These are phyloP conservation scores for Rutstroemia sp. DNA, from an alignment of 2,329 filamentous ascomycete genomes.

Conservation along the genomic window DNA sequence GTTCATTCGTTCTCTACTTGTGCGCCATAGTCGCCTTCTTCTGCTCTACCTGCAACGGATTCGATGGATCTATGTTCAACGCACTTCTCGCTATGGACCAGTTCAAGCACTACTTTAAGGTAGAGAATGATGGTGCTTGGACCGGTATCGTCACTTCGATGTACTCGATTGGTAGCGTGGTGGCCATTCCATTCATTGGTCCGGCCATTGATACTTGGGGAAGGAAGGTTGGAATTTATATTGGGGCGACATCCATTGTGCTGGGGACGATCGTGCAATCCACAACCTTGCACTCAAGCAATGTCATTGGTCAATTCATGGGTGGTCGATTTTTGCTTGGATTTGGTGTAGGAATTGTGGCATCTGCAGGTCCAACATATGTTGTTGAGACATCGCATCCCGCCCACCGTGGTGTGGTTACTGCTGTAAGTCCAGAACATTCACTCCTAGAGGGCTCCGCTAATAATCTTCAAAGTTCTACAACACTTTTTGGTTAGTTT, in stretches of 20 bases:
- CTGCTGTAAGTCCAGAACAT: constrained; percentile 12
- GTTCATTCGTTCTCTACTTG: constrained; percentile 35
- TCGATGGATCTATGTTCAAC: constrained; percentile 43
- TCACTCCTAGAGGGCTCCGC: background rate
- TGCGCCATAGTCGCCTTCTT: constrained; percentile 39
- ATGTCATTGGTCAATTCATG: constrained; percentile 36
- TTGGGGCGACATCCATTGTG: constrained; percentile 35
- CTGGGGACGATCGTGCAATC: constrained; percentile 39
- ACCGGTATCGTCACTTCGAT: constrained; percentile 43
- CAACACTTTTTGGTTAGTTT: constrained; percentile 24
- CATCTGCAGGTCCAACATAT: constrained; percentile 39
- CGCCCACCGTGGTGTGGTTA: constrained; percentile 36
- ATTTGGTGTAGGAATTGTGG: constrained; percentile 42
- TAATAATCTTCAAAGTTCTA: constrained; percentile 13
- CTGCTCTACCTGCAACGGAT: constrained; percentile 43
- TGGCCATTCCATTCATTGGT: constrained; percentile 39
- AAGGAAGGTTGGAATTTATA: constrained; percentile 38
- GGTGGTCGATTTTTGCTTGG: constrained; percentile 52
- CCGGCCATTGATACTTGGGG: constrained; percentile 40
- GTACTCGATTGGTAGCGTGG: constrained; percentile 42
- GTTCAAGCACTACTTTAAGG: constrained; percentile 34
- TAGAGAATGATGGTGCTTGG: constrained; percentile 36
- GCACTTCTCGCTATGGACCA: constrained; percentile 36
- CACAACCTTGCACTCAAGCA: constrained; percentile 21
- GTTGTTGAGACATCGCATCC: constrained; percentile 39